Conservation (phyloP, 176 grass and related monocot species). For the Oryza rufipogon region DNA sequence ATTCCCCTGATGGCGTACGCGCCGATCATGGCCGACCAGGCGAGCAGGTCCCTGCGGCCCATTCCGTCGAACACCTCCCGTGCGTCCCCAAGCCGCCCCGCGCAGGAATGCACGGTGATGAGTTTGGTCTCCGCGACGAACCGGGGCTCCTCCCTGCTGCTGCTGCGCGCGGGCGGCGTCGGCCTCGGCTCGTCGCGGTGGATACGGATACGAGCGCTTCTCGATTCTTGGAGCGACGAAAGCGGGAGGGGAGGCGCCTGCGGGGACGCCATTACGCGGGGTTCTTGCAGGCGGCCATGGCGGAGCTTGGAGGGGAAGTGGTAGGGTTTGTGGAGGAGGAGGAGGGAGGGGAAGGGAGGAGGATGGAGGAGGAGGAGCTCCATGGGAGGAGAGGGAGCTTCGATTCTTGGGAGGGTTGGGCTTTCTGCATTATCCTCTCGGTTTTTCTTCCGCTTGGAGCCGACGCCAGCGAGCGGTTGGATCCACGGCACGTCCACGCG, state of each 20-base stretch:
- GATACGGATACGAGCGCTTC: too few relatives aligned
- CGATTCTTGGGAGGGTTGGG: constrained; percentile 18
- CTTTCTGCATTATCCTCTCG: constrained; percentile 43
- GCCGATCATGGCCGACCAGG: constrained; percentile 76
- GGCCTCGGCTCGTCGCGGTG: not conserved
- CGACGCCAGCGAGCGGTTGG: too few relatives aligned
- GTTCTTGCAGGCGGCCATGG: constrained; percentile 48
- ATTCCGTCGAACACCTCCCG: constrained; percentile 65
- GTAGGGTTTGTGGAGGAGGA: constrained; percentile 19
- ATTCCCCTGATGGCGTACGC: constrained; percentile 50
- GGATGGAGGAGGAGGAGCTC: constrained; percentile 43
- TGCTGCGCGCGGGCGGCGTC: not conserved
- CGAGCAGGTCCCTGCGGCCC: constrained; percentile 54
- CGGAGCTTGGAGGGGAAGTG: constrained; percentile 9
- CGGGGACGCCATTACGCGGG: constrained; percentile 40
- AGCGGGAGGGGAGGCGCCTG: constrained; percentile 45
- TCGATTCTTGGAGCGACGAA: constrained; percentile 22
- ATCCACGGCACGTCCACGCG: too few relatives aligned
- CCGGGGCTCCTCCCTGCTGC: not conserved
- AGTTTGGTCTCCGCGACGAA: constrained; percentile 64
- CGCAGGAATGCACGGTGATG: constrained; percentile 52
- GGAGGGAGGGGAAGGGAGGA: constrained; percentile 23
- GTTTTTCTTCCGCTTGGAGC: not conserved
- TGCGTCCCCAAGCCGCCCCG: constrained; percentile 48
- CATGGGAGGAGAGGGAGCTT: constrained; percentile 42